A percentile compares a stretch with the other conserved stretches of the same genome.
phyloP scores from a whole-genome alignment of 225 moss, liverwort and hornwort genomes.

The Takakia lepidozioides region DNA sequence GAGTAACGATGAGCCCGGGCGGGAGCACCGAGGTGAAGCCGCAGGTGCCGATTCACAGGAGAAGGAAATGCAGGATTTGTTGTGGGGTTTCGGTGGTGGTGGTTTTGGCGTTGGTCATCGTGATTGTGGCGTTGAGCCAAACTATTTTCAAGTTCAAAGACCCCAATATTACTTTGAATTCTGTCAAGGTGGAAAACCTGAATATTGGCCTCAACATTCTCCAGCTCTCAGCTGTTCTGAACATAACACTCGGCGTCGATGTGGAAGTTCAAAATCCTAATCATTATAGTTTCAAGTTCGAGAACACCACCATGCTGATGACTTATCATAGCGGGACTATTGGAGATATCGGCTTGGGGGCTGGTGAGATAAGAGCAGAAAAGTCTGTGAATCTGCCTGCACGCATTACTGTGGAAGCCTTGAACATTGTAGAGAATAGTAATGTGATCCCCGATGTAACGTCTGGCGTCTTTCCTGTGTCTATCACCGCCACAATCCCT shows the following conservation, averaged over 20 bases:
- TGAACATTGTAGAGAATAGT: no score
- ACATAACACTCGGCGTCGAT: conserved; percentile 15
- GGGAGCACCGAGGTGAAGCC: neutral
- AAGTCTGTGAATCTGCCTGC: no score
- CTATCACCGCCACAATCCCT: no score
- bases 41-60: conserved; percentile 21
- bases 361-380: no score
- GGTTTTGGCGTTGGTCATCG: conserved; percentile 12
- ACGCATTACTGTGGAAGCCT: no score
- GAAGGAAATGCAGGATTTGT: conserved; percentile 30
- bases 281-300: conserved; percentile 35
- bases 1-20: conserved; percentile 20
- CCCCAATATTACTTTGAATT: conserved; percentile 13
- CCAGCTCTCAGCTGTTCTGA: conserved; percentile 12
- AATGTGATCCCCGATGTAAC: no score
- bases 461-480: no score
- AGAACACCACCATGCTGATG: conserved; percentile 13
- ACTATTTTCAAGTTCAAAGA: conserved; percentile 51
- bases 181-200: conserved; percentile 26
- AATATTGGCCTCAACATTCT: conserved; percentile 15
- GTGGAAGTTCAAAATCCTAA: conserved; percentile 41
- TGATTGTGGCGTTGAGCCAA: conserved; percentile 26
- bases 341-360: conserved; percentile 25
- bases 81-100: conserved; percentile 19
- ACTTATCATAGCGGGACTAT: conserved; percentile 24